Conservation (phyloP, 352 stramenopile species). For the Pythium grandisporangium region DNA sequence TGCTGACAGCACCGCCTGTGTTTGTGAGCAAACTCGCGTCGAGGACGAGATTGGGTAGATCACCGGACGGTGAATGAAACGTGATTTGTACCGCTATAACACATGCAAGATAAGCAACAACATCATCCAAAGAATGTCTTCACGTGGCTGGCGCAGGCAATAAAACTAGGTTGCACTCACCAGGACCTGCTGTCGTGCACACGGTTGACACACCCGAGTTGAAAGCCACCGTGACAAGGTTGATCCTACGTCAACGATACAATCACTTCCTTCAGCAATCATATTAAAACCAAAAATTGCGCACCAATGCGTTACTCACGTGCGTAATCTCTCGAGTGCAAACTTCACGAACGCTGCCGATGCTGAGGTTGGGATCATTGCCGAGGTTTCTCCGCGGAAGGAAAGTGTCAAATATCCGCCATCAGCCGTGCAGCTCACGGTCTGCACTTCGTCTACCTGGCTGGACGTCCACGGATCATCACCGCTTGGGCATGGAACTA, state of each 20-base stretch:
- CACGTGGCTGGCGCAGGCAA: not conserved
- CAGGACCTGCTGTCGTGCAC: slow-evolving; percentile 30
- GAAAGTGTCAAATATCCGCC: slow-evolving; percentile 69
- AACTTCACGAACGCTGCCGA: slow-evolving; percentile 15
- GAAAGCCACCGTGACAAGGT: slow-evolving; percentile 33
- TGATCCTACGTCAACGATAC: slow-evolving; percentile 48
- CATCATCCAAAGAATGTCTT: not conserved
- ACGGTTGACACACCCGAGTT: slow-evolving; percentile 15
- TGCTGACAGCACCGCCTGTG: slow-evolving; percentile 17
- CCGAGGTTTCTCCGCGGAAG: slow-evolving; percentile 67
- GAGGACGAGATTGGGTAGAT: slow-evolving; percentile 39
- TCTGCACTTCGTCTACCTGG: slow-evolving; percentile 74
- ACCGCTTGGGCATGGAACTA: slow-evolving; percentile 67
- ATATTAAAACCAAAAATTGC: not conserved
- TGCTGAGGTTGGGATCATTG: slow-evolving; percentile 19
- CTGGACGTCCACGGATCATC: slow-evolving; percentile 82
- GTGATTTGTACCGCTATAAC: slow-evolving; percentile 19
- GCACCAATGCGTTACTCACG: slow-evolving; percentile 15
- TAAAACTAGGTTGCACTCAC: slow-evolving; percentile 12
- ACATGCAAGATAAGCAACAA: not conserved
- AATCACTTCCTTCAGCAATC: too few species aligned
- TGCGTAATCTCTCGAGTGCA: slow-evolving; percentile 44
- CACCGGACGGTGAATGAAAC: slow-evolving; percentile 58
- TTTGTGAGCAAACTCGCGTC: slow-evolving; percentile 23
- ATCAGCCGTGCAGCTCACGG: slow-evolving; percentile 47